phyloP scores from a whole-genome alignment of 192 early-diverging fungal genomes.

The Podila epicladia region DNA sequence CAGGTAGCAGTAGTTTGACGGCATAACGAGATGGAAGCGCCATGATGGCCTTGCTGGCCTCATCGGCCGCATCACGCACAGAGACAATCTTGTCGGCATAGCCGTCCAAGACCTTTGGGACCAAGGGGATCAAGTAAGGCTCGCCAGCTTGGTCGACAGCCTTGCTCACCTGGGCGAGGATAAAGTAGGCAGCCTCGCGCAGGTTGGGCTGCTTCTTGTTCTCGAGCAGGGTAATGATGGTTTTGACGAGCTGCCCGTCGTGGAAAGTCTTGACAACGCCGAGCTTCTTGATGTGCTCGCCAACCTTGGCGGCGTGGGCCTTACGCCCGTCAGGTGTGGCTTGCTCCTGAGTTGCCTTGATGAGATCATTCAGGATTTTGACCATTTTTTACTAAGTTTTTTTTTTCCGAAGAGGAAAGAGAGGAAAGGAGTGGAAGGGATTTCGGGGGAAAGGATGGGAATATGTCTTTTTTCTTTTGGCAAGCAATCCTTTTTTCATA shows the following conservation, averaged over 20 bases:
- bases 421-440: slow-evolving; percentile 7
- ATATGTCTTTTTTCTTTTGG: neutral
- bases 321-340: slow-evolving; percentile 4
- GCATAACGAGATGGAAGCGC: slow-evolving; percentile 49
- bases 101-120: slow-evolving; percentile 63
- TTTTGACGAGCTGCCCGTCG: slow-evolving; percentile 61
- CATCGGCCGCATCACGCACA: slow-evolving; percentile 43
- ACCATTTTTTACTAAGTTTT: neutral
- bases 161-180: slow-evolving; percentile 60
- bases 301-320: slow-evolving; percentile 56
- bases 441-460: neutral
- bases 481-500: too few relatives aligned
- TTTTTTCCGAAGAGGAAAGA: neutral
- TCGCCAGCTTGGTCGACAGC: slow-evolving; percentile 65
- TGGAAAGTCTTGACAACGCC: slow-evolving; percentile 65
- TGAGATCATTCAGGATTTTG: slow-evolving; percentile 49
- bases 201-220: slow-evolving; percentile 71
- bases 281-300: slow-evolving; percentile 54
- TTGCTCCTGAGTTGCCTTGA: slow-evolving; percentile 12
- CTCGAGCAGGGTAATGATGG: slow-evolving; percentile 59
- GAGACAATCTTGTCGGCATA: slow-evolving; percentile 58
- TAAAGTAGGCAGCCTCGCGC: slow-evolving; percentile 67
- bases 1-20: slow-evolving; percentile 60
- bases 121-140: slow-evolving; percentile 66
- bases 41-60: slow-evolving; percentile 43